These are phyloP conservation scores for Fusarium bactridioides DNA, from an alignment of 2,329 filamentous ascomycete genomes.

Conservation along the genomic window DNA sequence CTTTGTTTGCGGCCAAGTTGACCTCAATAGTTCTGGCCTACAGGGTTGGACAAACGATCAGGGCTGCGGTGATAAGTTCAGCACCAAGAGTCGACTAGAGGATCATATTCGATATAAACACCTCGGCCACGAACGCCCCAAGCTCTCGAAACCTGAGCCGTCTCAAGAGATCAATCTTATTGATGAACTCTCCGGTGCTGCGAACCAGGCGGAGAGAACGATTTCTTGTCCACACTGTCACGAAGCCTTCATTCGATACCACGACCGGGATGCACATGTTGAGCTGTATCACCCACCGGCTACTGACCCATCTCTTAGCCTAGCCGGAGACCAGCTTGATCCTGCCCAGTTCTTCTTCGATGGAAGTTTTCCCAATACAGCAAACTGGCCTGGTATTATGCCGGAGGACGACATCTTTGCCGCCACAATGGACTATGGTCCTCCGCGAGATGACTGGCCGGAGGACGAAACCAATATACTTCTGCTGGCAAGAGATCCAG, in stretches of 20 bases:
- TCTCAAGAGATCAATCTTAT: conserved; percentile 45
- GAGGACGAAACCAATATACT: conserved; percentile 56
- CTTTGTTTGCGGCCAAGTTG: conserved; percentile 79
- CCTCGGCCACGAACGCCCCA: conserved; percentile 64
- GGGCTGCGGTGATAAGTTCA: conserved; percentile 79
- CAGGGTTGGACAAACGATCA: conserved; percentile 69
- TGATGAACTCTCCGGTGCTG: conserved; percentile 53
- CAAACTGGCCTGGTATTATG: conserved; percentile 37
- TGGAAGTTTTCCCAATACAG: conserved; percentile 15
- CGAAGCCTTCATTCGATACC: conserved; percentile 58
- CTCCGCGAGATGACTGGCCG: conserved; percentile 52
- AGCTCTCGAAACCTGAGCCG: conserved; percentile 34
- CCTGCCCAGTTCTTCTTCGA: conserved; percentile 34
- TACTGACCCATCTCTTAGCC: conserved; percentile 35
- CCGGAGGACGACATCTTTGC: conserved; percentile 48
- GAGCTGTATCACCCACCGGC: conserved; percentile 41
- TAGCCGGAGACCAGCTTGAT: conserved; percentile 34
- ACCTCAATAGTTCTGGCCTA: conserved; percentile 66
- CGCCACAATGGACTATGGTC: conserved; percentile 44
- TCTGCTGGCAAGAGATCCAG: conserved; percentile 46
- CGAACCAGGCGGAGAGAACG: conserved; percentile 52
- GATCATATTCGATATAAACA: conserved; percentile 87
- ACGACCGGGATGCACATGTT: conserved; percentile 59
- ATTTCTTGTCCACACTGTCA: conserved; percentile 57
- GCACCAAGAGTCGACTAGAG: conserved; percentile 79